Evolutionary conservation across 139 green algal genomes (phyloP).

Genomic region (Tetradesmus lagerheimii): DNA sequence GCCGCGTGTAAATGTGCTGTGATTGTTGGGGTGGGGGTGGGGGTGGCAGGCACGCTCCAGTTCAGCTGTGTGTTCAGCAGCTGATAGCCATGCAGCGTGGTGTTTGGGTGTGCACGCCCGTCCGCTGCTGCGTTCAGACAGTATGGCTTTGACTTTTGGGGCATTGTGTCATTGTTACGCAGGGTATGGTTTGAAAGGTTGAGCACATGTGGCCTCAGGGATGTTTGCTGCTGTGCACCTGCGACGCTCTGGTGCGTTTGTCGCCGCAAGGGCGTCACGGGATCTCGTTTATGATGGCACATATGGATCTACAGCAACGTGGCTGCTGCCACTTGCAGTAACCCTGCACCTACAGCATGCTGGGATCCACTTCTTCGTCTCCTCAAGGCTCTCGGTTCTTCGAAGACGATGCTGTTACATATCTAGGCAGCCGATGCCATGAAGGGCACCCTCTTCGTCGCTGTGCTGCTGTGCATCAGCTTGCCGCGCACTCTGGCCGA

Average conservation of each 20-base stretch:
- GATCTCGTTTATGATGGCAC: neutral
- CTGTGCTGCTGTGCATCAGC: constrained; percentile 10
- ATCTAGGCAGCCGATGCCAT: neutral
- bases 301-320: neutral
- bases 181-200: neutral
- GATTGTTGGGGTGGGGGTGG: no score
- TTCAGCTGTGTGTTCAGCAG: no score
- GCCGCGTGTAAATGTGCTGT: neutral
- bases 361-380: neutral
- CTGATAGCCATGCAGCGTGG: no score
- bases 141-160: neutral
- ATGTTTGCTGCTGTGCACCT: no score
- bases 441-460: neutral
- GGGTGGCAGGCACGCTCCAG: no score
- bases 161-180: neutral
- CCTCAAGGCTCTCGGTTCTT: no score
- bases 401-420: no score
- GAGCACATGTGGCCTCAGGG: no score
- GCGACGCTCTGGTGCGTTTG: neutral
- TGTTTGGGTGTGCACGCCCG: neutral
- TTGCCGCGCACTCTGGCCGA: neutral
- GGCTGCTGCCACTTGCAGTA: neutral
- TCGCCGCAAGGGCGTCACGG: neutral
- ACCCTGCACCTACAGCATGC: neutral
- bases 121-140: neutral